Evolutionary conservation across 768 basidiomycete genomes (phyloP).

Genomic region (Cystobasidium ongulense): DNA sequence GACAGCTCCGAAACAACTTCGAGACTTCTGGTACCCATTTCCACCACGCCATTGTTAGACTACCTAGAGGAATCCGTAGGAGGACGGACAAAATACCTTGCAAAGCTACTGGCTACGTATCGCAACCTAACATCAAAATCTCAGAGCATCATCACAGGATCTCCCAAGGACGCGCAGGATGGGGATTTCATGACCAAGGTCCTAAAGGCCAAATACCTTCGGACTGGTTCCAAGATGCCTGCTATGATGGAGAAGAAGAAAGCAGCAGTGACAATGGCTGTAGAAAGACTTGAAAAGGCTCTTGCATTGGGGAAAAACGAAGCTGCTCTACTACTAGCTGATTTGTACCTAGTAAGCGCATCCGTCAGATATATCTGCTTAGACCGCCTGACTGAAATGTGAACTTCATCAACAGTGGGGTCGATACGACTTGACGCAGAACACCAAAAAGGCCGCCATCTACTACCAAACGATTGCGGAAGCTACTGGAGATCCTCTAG

Average conservation of each 20-base stretch:
- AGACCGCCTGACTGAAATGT: constrained; percentile 22
- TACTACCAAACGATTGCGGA: constrained; percentile 59
- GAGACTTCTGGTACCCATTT: constrained; percentile 37
- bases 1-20: constrained; percentile 37
- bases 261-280: background rate
- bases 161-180: background rate
- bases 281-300: constrained; percentile 25
- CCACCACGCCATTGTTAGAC: constrained; percentile 36
- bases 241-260: background rate
- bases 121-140: background rate
- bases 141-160: background rate
- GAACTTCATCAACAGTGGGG: constrained; percentile 42
- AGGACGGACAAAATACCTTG: background rate
- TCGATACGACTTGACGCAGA: constrained; percentile 50
- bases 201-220: constrained; percentile 22
- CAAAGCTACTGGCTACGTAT: constrained; percentile 13
- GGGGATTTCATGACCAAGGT: constrained; percentile 38
- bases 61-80: constrained; percentile 23
- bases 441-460: constrained; percentile 59
- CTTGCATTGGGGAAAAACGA: constrained; percentile 12
- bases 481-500: constrained; percentile 70
- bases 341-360: constrained; percentile 71
- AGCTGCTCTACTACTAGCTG: constrained; percentile 49
- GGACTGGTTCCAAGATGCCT: background rate
- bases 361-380: constrained; percentile 55